Base-by-base conservation (phyloP, 1,139 yeast genomes). In the Blastobotrys proliferans region DNA sequence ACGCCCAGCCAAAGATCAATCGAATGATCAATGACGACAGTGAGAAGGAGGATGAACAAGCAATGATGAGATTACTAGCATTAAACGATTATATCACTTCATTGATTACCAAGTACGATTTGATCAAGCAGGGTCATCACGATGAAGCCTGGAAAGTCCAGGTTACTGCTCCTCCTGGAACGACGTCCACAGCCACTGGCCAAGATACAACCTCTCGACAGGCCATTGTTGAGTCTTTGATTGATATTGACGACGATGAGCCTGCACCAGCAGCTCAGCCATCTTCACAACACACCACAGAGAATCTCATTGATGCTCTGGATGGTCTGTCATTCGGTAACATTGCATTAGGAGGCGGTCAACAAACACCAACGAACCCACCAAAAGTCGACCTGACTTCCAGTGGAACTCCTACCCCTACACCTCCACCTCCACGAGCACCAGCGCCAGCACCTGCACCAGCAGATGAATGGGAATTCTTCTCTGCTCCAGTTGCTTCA, bases 1-100 rank as follows among this genome's bases (percentile, higher is more conserved):
- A 81, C 41, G 81, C 96, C 21, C 90, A 83, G 58, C 96, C 97
- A 32, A 88, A 85, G 57, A 76, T 92, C 52, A 85, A 84, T 60
- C 83, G 81, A 55, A 83, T 94, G 57, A 79, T 88, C 50, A 79
- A 76, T 51, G 94, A 85, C 58, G 88, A 83, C 54, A 78, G 79
- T 38, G 78, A 74, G 26, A 61, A 60, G 18, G 62, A 60, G 27
- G 67, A 63, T 32, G 86, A 78, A 51, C 80, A 72, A 20, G 77
- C 84, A 14, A 84, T 87, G 35, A 72, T 71, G 42, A 81, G 77
- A 48, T 69, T 92, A 47, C 70, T 86, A 44, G 72, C 72, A 21
- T 71, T 92, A 49, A 87, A 87, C 61, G 97, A 87, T 60, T 76
- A 76, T 48, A 83, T 90, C 51, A 83, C 86, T 56, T 71, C 77